phyloP scores from a whole-genome alignment of 257 asterid genomes.

The Scutellaria baicalensis region DNA sequence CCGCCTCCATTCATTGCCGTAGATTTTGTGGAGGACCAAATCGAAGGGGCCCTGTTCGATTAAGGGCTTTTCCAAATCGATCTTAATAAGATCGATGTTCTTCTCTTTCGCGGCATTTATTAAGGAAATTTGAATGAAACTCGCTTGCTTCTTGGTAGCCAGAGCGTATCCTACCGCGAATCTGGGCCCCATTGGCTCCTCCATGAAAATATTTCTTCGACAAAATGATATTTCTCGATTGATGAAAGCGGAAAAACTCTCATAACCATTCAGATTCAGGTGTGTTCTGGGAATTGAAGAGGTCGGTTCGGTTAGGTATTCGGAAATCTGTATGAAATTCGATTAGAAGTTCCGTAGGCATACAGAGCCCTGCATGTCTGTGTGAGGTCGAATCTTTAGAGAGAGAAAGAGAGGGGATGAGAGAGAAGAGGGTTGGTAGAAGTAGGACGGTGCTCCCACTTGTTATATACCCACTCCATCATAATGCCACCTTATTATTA shows the following conservation, averaged over 20 bases:
- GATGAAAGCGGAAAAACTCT: constrained; percentile 2
- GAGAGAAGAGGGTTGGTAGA: neutral
- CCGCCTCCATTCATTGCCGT: constrained; percentile 51
- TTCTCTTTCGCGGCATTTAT: constrained; percentile 41
- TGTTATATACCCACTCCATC: too few relatives aligned
- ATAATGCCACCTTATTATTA: too few relatives aligned
- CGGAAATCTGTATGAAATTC: neutral
- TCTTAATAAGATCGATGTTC: constrained; percentile 60
- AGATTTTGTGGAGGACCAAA: constrained; percentile 61
- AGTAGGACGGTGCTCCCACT: too few relatives aligned
- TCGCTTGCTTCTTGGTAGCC: constrained; percentile 69
- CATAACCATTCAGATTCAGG: constrained; percentile 23
- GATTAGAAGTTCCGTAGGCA: constrained; percentile 14
- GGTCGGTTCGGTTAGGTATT: constrained; percentile 9
- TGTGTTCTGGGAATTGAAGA: neutral
- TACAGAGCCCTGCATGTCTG: constrained; percentile 20
- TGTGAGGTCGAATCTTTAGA: constrained; percentile 9
- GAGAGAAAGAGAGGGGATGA: neutral
- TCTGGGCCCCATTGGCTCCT: constrained; percentile 32
- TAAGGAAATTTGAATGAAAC: constrained; percentile 55
- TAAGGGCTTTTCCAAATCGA: constrained; percentile 48
- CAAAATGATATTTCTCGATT: constrained; percentile 3
- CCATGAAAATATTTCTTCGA: constrained; percentile 19
- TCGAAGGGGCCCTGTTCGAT: constrained; percentile 70
- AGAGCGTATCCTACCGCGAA: constrained; percentile 67